Base-by-base conservation (phyloP, 257 asterid species). In the Oldenlandia corymbosa region DNA sequence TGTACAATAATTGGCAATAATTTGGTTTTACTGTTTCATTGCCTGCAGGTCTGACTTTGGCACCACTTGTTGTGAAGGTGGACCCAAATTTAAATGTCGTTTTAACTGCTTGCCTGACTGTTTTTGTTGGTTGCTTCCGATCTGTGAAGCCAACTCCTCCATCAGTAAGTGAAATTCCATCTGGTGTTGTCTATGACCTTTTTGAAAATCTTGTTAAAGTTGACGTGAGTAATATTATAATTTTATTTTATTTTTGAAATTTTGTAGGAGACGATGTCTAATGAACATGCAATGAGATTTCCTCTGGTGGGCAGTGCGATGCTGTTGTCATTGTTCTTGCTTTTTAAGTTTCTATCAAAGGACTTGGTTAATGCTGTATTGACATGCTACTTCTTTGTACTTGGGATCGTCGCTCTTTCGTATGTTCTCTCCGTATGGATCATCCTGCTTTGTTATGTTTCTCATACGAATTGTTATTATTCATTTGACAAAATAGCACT, bases 321-420 rank as follows among this genome's bases (percentile, higher is more conserved):
- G 96, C 83, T 93, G 79, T 73, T 90, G 80, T 93, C 99, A 36
- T 65, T 93, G 71, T 93, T 93, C 84, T 78, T 93, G 64, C 99
- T 93, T 31, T 93, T 93, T 73, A 93, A 93, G 77, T 90, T 93
- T 75, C 76, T 93, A n/a, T 88, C 99, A 0, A 93, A 93, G 71
- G 99, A 93, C 85, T 80, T 90, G 96, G 99, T 93, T 39, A 93
- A 93, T 82, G 96, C 97, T 36, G 97, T 90, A 18, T 71, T 93
- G 71, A 90, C 99, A 28, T 81, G 93, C 84, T 93, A 93, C 73
- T 93, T 93, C 75, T 85, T 90, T 64, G 82, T 93, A 58, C 99
- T 90, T 60, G 99, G 97, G 72, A 85, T 84, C 59, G 83, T 80
- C 60, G 99, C 99, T 50, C 96, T 93, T 73, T 88, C 94, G 99